Evolutionary conservation across 257 asterid genomes (phyloP).

Genomic region (Fraxinus americana): DNA sequence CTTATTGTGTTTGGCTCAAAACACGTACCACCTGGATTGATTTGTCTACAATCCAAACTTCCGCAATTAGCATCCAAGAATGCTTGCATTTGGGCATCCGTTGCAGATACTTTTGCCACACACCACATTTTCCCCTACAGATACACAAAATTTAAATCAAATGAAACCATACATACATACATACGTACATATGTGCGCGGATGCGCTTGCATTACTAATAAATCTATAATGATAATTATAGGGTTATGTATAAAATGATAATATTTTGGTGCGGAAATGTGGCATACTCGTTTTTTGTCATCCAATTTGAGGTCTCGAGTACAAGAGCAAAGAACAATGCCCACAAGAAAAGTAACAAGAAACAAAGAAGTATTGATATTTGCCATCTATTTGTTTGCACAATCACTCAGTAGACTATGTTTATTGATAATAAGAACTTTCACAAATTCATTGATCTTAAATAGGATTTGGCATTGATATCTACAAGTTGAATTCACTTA

Average conservation of each 20-base stretch:
- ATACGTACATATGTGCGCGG: background rate
- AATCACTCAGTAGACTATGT: background rate
- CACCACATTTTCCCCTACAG: constrained; percentile 17
- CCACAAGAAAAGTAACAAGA: background rate
- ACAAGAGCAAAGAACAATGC: background rate
- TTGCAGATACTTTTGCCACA: background rate
- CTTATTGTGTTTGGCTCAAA: constrained; percentile 11
- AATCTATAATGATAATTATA: background rate
- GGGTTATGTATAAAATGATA: too few species aligned
- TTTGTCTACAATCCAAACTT: constrained; percentile 12
- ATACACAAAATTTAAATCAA: background rate
- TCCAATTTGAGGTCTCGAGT: background rate
- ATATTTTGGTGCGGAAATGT: background rate
- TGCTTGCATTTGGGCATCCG: constrained; percentile 6
- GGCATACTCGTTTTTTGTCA: background rate
- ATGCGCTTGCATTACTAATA: background rate
- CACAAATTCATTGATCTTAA: background rate
- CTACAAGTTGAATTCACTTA: background rate
- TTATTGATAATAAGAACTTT: background rate
- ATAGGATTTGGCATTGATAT: background rate
- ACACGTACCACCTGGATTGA: constrained; percentile 26
- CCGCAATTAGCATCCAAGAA: constrained; percentile 22
- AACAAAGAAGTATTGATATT: background rate
- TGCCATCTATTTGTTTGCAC: background rate
- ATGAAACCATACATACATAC: background rate